These are phyloP conservation scores for Colletotrichum sp. DNA, from an alignment of 2,329 filamentous ascomycete genomes.

Conservation along the genomic window DNA sequence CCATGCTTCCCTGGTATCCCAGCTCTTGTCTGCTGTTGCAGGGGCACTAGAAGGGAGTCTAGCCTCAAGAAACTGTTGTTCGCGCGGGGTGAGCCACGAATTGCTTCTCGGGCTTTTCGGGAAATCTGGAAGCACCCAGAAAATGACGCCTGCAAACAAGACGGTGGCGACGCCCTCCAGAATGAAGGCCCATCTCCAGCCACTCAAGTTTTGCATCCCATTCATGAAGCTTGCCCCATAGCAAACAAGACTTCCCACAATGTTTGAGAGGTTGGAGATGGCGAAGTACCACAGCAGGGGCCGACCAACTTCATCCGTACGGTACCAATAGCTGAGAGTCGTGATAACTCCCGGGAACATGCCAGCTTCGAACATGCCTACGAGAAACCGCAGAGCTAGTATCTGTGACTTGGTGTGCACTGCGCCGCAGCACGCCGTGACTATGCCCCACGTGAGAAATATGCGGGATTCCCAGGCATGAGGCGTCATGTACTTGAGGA, in stretches of 20 bases:
- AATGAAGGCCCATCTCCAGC: not conserved
- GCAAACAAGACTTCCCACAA: not conserved
- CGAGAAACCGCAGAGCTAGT: constrained; percentile 42
- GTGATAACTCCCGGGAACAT: not conserved
- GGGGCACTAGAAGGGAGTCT: constrained; percentile 5
- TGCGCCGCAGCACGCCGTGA: constrained; percentile 41
- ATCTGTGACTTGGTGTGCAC: constrained; percentile 41
- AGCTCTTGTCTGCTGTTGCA: constrained; percentile 23
- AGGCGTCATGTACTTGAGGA: constrained; percentile 38
- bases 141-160: not conserved
- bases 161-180: not conserved
- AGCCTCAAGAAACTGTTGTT: constrained; percentile 43
- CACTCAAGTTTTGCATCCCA: not conserved
- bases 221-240: not conserved
- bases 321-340: not conserved
- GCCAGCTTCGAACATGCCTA: constrained; percentile 28
- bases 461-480: constrained; percentile 39
- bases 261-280: not conserved
- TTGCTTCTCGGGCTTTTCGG: constrained; percentile 37
- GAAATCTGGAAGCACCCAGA: not conserved
- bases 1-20: constrained; percentile 37
- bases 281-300: not conserved
- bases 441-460: constrained; percentile 39
- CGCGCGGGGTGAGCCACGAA: constrained; percentile 39
- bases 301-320: not conserved